These are phyloP conservation scores for Eutrema salsugineum DNA, from an alignment of 441 rosid species.

Conservation along the genomic window DNA sequence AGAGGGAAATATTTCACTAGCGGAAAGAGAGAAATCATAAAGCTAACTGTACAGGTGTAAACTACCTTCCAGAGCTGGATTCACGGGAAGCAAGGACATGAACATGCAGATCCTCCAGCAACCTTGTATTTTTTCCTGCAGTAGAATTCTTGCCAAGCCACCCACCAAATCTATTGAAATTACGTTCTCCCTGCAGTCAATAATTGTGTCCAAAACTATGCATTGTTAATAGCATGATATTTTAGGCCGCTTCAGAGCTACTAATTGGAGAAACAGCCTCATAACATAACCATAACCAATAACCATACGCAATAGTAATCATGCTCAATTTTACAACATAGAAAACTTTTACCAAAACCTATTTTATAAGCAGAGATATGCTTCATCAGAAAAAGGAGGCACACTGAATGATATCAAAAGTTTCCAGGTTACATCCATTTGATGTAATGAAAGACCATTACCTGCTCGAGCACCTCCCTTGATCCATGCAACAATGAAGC, in stretches of 20 bases:
- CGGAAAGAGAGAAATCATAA: slow-evolving; percentile 5
- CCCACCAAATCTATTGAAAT: slow-evolving; percentile 94
- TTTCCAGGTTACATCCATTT: slow-evolving; percentile 4
- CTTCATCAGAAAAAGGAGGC: slow-evolving; percentile 7
- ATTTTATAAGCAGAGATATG: background rate
- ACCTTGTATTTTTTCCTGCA: slow-evolving; percentile 78
- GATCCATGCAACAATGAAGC: slow-evolving; percentile 88
- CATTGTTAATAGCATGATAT: slow-evolving; percentile 1
- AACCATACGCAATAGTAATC: slow-evolving; percentile 3
- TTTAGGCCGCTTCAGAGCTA: background rate
- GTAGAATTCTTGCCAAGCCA: slow-evolving; percentile 99
- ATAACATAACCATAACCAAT: slow-evolving; percentile 3
- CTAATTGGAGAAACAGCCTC: slow-evolving; percentile 12
- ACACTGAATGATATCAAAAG: background rate
- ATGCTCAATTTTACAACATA: slow-evolving; percentile 4
- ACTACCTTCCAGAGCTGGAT: slow-evolving; percentile 73
- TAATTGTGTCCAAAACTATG: slow-evolving; percentile 14
- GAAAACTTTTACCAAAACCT: background rate
- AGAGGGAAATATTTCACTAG: background rate
- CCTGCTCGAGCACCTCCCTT: slow-evolving; percentile 86
- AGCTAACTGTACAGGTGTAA: background rate
- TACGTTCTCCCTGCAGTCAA: slow-evolving; percentile 80
- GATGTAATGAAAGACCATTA: slow-evolving; percentile 28
- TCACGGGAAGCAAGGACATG: slow-evolving; percentile 96
- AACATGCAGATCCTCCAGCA: slow-evolving; percentile 90